Conservation (phyloP, 306 rosid genomes). For the Acacia confusa region DNA sequence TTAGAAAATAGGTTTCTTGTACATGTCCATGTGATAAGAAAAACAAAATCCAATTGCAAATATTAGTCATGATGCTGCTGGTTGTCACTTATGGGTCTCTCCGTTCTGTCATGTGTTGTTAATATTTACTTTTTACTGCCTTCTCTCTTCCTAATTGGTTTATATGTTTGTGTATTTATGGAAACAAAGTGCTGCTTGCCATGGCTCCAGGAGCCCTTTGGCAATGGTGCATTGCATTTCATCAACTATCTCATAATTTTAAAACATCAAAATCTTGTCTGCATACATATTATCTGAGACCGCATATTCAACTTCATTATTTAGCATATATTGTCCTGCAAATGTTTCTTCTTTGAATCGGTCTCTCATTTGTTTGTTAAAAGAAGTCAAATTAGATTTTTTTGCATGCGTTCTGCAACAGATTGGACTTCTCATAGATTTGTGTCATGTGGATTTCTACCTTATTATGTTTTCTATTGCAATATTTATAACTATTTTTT, state of each 20-base stretch:
- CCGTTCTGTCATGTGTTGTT: background rate
- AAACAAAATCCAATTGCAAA: background rate
- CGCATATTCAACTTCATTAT: background rate
- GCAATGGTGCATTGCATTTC: background rate
- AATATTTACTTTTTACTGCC: background rate
- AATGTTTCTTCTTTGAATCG: background rate
- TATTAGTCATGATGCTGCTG: background rate
- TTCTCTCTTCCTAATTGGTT: background rate
- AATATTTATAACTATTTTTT: background rate
- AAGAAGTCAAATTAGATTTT: background rate
- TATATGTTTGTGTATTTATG: background rate
- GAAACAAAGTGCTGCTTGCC: background rate
- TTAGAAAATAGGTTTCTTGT: background rate
- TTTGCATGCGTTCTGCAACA: constrained; percentile 16
- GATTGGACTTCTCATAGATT: constrained; percentile 11
- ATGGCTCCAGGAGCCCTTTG: background rate
- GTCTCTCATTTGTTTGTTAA: background rate
- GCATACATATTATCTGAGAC: background rate
- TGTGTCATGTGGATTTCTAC: background rate
- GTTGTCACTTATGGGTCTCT: background rate
- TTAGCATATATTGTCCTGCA: background rate
- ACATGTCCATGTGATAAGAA: background rate
- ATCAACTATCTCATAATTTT: background rate
- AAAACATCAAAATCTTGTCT: background rate
- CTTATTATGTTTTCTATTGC: background rate